Evolutionary conservation across 306 rosid genomes (phyloP).

Genomic region (barrel medic (Medicago truncatula)): MtrunA17r5.0-ANR NC_053042.1:43802501-43803000

Average conservation of each 20-base stretch:
- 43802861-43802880: slow-evolving; percentile 21
- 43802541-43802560: slow-evolving; percentile 2
- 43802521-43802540: background rate
- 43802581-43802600: slow-evolving; percentile 9
- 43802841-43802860: slow-evolving; percentile 9
- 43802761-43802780: slow-evolving; percentile 96
- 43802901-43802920: slow-evolving; percentile 27
- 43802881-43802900: slow-evolving; percentile 31
- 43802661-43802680: slow-evolving; percentile 30
- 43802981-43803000: slow-evolving; percentile 5
- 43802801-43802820: slow-evolving; percentile 66
- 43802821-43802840: slow-evolving; percentile 25
- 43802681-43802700: slow-evolving; percentile 18
- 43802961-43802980: background rate
- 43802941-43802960: slow-evolving; percentile 21
- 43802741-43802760: slow-evolving; percentile 59
- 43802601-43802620: background rate
- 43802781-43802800: slow-evolving; percentile 97
- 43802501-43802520: slow-evolving; percentile 1
- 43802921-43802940: slow-evolving; percentile 22
- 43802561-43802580: slow-evolving; percentile 17
- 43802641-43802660: slow-evolving; percentile 18
- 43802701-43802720: slow-evolving; percentile 32
- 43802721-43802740: slow-evolving; percentile 12
- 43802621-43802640: slow-evolving; percentile 5